phyloP scores from a whole-genome alignment of 805 yeast species.

The Tetrapisispora phaffii region DNA sequence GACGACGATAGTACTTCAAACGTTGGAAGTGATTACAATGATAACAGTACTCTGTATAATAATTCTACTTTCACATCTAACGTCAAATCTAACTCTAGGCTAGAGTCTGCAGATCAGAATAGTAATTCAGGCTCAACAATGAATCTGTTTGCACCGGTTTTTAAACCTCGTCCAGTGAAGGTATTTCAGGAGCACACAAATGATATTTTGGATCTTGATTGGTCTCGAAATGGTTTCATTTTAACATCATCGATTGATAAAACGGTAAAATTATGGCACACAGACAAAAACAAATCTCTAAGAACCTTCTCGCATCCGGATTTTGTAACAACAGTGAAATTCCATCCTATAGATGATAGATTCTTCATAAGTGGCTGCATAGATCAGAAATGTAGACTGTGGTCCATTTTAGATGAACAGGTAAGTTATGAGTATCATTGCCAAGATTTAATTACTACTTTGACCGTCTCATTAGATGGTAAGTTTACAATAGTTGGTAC shows the following conservation, averaged over 20 bases:
- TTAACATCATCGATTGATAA: constrained; percentile 77
- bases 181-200: constrained; percentile 57
- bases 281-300: constrained; percentile 53
- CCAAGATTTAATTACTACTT: constrained; percentile 62
- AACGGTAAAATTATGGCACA: constrained; percentile 79
- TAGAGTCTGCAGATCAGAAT: neutral
- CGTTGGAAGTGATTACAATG: neutral
- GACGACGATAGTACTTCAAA: neutral
- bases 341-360: constrained; percentile 80
- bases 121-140: neutral
- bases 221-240: constrained; percentile 82
- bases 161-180: constrained; percentile 54
- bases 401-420: constrained; percentile 72
- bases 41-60: neutral
- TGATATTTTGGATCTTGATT: constrained; percentile 66
- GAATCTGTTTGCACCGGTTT: constrained; percentile 59
- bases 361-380: constrained; percentile 76
- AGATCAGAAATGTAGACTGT: constrained; percentile 64
- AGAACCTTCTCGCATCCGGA: constrained; percentile 65
- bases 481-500: constrained; percentile 60
- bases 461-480: constrained; percentile 54
- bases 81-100: neutral
- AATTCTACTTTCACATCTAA: neutral
- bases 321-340: constrained; percentile 68
- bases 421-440: constrained; percentile 54